These are phyloP conservation scores for Hypoxylon lenormandii DNA, from an alignment of 495 filamentous ascomycete species.

Conservation along the genomic window DNA sequence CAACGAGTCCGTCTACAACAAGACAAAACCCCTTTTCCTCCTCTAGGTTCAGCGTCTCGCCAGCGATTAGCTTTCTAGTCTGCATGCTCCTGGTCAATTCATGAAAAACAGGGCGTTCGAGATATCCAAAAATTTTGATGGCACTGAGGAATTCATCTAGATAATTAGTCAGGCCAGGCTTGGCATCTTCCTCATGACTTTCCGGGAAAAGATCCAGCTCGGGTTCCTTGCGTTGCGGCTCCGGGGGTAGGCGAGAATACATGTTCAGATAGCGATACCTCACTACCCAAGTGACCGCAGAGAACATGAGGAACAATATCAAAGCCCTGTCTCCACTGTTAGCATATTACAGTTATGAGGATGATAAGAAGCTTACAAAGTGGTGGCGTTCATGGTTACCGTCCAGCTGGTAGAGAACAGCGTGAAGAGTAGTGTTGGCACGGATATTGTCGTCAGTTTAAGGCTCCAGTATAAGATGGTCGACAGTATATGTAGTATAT, in stretches of 20 bases:
- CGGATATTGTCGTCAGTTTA: constrained; percentile 85
- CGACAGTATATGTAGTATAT: constrained; percentile 74
- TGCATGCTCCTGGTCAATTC: constrained; percentile 98
- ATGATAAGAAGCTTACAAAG: constrained; percentile 70
- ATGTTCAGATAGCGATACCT: constrained; percentile 94
- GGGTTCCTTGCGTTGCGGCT: constrained; percentile 95
- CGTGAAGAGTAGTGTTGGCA: constrained; percentile 90
- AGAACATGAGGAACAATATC: constrained; percentile 78
- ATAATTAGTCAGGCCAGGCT: constrained; percentile 91
- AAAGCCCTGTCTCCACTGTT: constrained; percentile 69
- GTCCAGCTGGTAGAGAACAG: constrained; percentile 95
- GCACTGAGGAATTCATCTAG: constrained; percentile 97
- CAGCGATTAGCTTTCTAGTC: constrained; percentile 92
- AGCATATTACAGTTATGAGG: constrained; percentile 1
- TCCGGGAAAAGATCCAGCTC: constrained; percentile 95
- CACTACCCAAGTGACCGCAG: constrained; percentile 89
- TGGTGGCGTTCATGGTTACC: constrained; percentile 98
- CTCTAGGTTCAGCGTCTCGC: constrained; percentile 92
- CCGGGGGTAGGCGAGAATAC: constrained; percentile 90
- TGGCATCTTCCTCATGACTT: constrained; percentile 86
- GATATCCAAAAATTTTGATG: constrained; percentile 99
- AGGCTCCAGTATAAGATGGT: constrained; percentile 82
- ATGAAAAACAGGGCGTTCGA: constrained; percentile 96
- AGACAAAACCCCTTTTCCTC: constrained; percentile 98
- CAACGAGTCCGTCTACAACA: constrained; percentile 94